Percentiles rank a stretch among this genome's conserved stretches.
phyloP scores from a whole-genome alignment of 1,139 yeast species.

The Taphrina deformans region DNA sequence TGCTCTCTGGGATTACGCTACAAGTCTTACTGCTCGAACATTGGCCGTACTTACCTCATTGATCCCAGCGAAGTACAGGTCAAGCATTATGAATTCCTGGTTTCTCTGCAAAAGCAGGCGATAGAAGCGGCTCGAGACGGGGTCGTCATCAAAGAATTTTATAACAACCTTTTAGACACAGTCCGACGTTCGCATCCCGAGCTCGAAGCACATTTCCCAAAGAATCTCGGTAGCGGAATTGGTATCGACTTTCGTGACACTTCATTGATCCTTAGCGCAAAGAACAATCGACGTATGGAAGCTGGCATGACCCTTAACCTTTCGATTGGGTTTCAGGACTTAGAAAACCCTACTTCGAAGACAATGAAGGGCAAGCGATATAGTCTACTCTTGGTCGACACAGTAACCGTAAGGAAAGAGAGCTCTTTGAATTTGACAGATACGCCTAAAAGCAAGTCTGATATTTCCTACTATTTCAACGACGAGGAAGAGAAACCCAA shows the following conservation, averaged over 20 bases:
- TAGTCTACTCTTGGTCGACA: slow-evolving; percentile 77
- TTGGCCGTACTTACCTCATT: slow-evolving; percentile 83
- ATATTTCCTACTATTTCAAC: slow-evolving; percentile 73
- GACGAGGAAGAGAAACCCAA: slow-evolving; percentile 50
- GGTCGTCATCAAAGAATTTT: slow-evolving; percentile 62
- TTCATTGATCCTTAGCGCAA: slow-evolving; percentile 67
- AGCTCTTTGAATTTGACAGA: slow-evolving; percentile 71
- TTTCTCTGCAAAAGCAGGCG: slow-evolving; percentile 62
- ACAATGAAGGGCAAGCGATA: slow-evolving; percentile 57
- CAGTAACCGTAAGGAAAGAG: slow-evolving; percentile 60
- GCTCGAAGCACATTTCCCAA: slow-evolving; percentile 64
- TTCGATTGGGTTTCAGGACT: slow-evolving; percentile 72
- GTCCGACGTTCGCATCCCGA: slow-evolving; percentile 61
- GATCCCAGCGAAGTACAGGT: slow-evolving; percentile 82
- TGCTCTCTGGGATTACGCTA: slow-evolving; percentile 85
- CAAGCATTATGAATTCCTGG: slow-evolving; percentile 71
- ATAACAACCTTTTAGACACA: slow-evolving; percentile 60
- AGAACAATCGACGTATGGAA: slow-evolving; percentile 65
- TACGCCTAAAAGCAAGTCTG: slow-evolving; percentile 69
- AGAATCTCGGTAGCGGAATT: slow-evolving; percentile 83
- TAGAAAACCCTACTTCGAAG: slow-evolving; percentile 51
- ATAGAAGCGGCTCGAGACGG: slow-evolving; percentile 66
- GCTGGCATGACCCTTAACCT: slow-evolving; percentile 77
- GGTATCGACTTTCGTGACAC: slow-evolving; percentile 92
- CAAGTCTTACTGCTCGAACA: slow-evolving; percentile 83